Evolutionary conservation across 2,329 filamentous ascomycete species (phyloP), one percentile per base, ranked within the genome.

Genomic region (Torrubiellomyces zombiae): DNA sequence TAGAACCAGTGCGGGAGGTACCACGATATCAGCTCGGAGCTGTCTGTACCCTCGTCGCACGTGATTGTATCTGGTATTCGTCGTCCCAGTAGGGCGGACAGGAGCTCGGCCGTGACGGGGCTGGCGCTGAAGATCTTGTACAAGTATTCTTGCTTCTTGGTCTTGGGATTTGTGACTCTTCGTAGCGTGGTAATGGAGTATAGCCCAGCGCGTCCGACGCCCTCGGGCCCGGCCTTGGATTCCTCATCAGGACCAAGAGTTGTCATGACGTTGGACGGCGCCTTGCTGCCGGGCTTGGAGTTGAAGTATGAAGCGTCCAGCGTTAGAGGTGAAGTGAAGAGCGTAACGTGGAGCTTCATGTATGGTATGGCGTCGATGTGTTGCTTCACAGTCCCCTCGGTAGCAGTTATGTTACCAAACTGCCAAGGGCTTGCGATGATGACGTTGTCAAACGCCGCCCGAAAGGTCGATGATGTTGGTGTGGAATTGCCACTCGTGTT

Each of bases 361-460:
- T 94, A 98, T 0, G 81, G 78, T n/a, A 94, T 74, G 22, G 66
- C 48, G 35, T 89, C 77, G 2, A 91, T 82, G 4, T 54, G 48
- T 16, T 64, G 58, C 27, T 80, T 75, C 10, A 85, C 65, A 14
- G 92, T 67, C 14, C 60, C 56, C 18, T 74, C 62, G 0, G 70
- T 70, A 2, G 61, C 52, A 3, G 58, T 53, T 38, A 95, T 75
- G 29, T 67, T 58, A 28, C 80, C 71, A 46, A 75, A 91, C 40
- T 98, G 86, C 42, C 75, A 73, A 0, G 89, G 89, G 0, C 72
- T 68, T 4, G 89, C 82, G 14, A 98, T 63, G 30, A 98, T 61
- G 12, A 98, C 67, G 23, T 75, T 70, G 47, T 93, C 82, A 42
- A 81, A 93, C 8, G 47, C 48, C 6, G 73, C 43, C 0, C 51